A percentile compares a stretch with the other conserved stretches of the same genome.
phyloP scores from a whole-genome alignment of 179 eudicot species.

The Corrigiola litoralis region DNA sequence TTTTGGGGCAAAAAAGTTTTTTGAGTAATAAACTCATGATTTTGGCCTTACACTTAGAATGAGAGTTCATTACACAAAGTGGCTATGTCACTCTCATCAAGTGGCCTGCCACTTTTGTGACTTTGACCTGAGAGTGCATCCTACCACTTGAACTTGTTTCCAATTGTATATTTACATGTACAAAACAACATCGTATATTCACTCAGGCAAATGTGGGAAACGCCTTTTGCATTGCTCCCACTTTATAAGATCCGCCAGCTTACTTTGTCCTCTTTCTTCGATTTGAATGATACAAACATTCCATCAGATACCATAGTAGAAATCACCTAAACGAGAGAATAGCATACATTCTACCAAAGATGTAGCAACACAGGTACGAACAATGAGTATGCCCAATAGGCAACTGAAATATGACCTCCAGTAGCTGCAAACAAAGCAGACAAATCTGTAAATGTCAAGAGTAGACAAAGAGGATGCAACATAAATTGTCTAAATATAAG shows the following conservation, averaged over 20 bases:
- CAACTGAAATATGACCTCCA: slow-evolving; percentile 30
- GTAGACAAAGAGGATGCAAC: not conserved
- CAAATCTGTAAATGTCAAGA: not conserved
- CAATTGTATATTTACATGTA: slow-evolving; percentile 72
- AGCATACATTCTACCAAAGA: slow-evolving; percentile 27
- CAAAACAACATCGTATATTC: slow-evolving; percentile 59
- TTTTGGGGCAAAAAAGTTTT: slow-evolving; percentile 29
- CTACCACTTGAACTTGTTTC: slow-evolving; percentile 39
- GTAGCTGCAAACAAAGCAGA: slow-evolving; percentile 45
- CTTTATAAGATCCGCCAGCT: slow-evolving; percentile 51
- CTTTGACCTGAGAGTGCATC: slow-evolving; percentile 83
- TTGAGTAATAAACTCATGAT: slow-evolving; percentile 22
- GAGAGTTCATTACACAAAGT: slow-evolving; percentile 53
- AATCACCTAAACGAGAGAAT: slow-evolving; percentile 26
- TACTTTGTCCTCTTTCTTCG: slow-evolving; percentile 27
- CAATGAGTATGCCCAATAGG: slow-evolving; percentile 36
- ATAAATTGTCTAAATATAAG: too few relatives aligned
- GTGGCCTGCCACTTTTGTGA: slow-evolving; percentile 93
- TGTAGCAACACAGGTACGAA: slow-evolving; percentile 37
- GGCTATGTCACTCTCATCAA: slow-evolving; percentile 42
- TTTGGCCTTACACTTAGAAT: slow-evolving; percentile 43
- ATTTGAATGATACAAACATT: slow-evolving; percentile 28
- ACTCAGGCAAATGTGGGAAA: slow-evolving; percentile 43
- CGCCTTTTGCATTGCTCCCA: slow-evolving; percentile 56
- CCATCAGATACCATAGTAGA: slow-evolving; percentile 26